These are phyloP conservation scores for Sphaerobolus stellatus DNA, from an alignment of 1,284 basidiomycete species.

Conservation along the genomic window DNA sequence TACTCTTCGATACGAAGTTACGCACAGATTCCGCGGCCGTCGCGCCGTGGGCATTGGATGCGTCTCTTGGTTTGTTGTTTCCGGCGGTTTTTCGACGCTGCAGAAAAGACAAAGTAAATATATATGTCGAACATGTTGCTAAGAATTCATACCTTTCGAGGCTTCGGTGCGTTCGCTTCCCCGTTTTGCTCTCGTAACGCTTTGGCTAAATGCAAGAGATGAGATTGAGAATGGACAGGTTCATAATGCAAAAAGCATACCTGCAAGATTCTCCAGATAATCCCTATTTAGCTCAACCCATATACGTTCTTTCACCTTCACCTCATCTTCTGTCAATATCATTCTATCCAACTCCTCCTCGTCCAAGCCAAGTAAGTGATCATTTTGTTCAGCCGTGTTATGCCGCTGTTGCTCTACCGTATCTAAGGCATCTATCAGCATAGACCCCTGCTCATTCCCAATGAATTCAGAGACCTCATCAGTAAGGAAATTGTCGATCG, in stretches of 20 bases:
- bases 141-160: constrained; percentile 63
- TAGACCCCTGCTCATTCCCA: constrained; percentile 53
- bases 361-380: constrained; percentile 79
- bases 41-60: constrained; percentile 66
- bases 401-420: constrained; percentile 61
- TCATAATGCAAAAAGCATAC: constrained; percentile 46
- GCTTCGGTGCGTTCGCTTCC: constrained; percentile 47
- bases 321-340: constrained; percentile 83
- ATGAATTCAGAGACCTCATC: constrained; percentile 68
- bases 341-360: constrained; percentile 92
- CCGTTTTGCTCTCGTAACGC: constrained; percentile 67
- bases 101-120: not conserved
- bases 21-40: constrained; percentile 80
- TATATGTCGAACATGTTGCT: not conserved
- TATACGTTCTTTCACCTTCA: constrained; percentile 87
- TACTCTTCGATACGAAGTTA: constrained; percentile 79
- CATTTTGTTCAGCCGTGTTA: constrained; percentile 50
- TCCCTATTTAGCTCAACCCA: constrained; percentile 97
- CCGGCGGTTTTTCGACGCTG: constrained; percentile 62
- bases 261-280: constrained; percentile 87
- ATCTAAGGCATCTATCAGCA: constrained; percentile 58
- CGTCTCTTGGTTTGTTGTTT: constrained; percentile 68
- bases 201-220: constrained; percentile 39
- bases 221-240: constrained; percentile 12
- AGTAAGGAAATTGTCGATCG: constrained; percentile 53